Conservation (phyloP, 2,329 filamentous ascomycete species). For the Davidsoniella eucalypti region DNA sequence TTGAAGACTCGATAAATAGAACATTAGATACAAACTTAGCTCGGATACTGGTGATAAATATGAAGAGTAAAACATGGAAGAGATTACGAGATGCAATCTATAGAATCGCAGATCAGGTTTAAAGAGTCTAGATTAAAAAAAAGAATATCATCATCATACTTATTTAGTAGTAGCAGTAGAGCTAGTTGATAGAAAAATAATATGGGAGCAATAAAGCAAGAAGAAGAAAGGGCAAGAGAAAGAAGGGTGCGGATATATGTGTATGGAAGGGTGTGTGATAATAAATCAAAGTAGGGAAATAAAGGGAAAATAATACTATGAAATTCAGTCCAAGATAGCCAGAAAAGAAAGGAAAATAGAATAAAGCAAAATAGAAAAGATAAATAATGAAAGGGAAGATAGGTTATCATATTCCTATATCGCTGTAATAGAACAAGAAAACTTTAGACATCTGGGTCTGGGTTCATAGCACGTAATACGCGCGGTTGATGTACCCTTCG, state of each 20-base stretch:
- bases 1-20: too few species aligned
- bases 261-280: not conserved
- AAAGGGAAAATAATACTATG: too few species aligned
- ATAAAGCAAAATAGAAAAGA: not conserved
- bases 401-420: not conserved
- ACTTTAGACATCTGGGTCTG: constrained; percentile 29
- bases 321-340: too few species aligned
- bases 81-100: not conserved
- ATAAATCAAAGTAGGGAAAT: not conserved
- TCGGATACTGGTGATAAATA: too few species aligned
- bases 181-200: too few species aligned
- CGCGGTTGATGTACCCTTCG: constrained; percentile 38
- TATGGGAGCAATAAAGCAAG: too few species aligned
- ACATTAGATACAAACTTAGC: too few species aligned
- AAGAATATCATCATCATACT: not conserved
- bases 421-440: not conserved
- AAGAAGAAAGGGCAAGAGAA: not conserved
- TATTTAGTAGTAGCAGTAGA: too few species aligned
- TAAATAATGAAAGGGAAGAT: not conserved
- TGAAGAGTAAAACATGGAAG: not conserved
- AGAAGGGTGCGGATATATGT: not conserved
- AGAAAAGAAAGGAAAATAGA: not conserved
- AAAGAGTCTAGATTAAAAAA: not conserved
- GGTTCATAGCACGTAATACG: constrained; percentile 46
- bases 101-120: not conserved